Evolutionary conservation across 2,329 filamentous ascomycete genomes (phyloP).

Genomic region (Nigrospora sphaerica): DNA sequence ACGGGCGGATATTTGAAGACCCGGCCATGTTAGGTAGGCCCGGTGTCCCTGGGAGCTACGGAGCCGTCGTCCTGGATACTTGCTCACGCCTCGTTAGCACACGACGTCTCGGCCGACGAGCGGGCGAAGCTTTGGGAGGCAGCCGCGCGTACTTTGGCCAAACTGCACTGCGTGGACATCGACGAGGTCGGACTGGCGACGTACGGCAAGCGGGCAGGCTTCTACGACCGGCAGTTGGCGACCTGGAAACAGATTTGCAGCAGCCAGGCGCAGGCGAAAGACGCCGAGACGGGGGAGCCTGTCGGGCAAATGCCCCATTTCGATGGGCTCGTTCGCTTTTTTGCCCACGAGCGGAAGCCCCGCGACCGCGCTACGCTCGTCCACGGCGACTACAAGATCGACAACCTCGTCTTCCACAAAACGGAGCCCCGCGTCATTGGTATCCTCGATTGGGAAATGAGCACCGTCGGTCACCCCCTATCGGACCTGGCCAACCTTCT

Average conservation of each 20-base stretch:
- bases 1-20: slow-evolving; percentile 90
- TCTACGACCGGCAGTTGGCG: slow-evolving; percentile 78
- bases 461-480: slow-evolving; percentile 90
- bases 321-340: slow-evolving; percentile 72
- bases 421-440: slow-evolving; percentile 69
- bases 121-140: slow-evolving; percentile 78
- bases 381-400: slow-evolving; percentile 96
- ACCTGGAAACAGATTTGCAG: slow-evolving; percentile 76
- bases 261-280: slow-evolving; percentile 67
- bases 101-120: slow-evolving; percentile 30
- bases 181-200: slow-evolving; percentile 57
- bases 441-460: slow-evolving; percentile 98
- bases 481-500: slow-evolving; percentile 82
- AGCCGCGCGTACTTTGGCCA: slow-evolving; percentile 75
- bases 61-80: not conserved
- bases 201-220: slow-evolving; percentile 63
- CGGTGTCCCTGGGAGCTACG: not conserved
- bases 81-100: not conserved
- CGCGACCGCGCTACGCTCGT: slow-evolving; percentile 72
- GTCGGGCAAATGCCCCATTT: slow-evolving; percentile 84
- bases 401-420: slow-evolving; percentile 84
- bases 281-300: slow-evolving; percentile 67
- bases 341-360: slow-evolving; percentile 57
- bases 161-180: slow-evolving; percentile 71
- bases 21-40: slow-evolving; percentile 49